A percentile compares a stretch with the other conserved stretches of the same genome.
These are phyloP conservation scores for Penicillium silybi DNA, from an alignment of 495 filamentous ascomycete genomes.

Conservation along the genomic window DNA sequence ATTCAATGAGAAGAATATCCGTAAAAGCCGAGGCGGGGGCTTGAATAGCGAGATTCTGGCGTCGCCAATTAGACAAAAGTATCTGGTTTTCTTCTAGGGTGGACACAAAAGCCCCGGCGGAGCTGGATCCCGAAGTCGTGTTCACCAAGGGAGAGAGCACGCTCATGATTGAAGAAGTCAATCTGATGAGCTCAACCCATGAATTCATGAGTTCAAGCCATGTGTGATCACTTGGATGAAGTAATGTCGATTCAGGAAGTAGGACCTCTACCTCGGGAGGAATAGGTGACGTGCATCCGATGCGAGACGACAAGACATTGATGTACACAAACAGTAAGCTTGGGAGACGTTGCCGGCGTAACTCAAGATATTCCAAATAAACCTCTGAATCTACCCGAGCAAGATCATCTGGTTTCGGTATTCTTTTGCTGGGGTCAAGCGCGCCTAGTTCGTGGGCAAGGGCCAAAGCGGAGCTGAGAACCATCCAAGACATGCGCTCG, in stretches of 20 bases:
- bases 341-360: conserved; percentile 25
- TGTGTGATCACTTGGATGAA: neutral
- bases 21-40: neutral
- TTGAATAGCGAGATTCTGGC: conserved; percentile 4
- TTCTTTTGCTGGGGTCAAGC: conserved; percentile 18
- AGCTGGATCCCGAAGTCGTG: conserved; percentile 11
- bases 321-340: conserved; percentile 35
- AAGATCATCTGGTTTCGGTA: conserved; percentile 2
- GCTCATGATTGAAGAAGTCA: conserved; percentile 27
- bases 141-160: conserved; percentile 25
- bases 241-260: neutral
- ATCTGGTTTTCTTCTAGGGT: conserved; percentile 28
- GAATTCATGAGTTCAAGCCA: conserved; percentile 21
- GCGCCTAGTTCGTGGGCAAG: conserved; percentile 38
- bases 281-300: conserved; percentile 36
- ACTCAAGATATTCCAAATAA: conserved; percentile 21
- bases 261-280: conserved; percentile 10
- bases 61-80: conserved; percentile 25
- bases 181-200: conserved; percentile 31
- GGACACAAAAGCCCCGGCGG: conserved; percentile 19
- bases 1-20: conserved; percentile 29
- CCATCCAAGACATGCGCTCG: conserved; percentile 44
- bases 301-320: conserved; percentile 30
- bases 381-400: conserved; percentile 9
- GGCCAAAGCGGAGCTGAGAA: conserved; percentile 32